A percentile compares a stretch with the other conserved stretches of the same genome.
phyloP scores from a whole-genome alignment of 768 basidiomycete genomes.

The Boletus edulis region DNA sequence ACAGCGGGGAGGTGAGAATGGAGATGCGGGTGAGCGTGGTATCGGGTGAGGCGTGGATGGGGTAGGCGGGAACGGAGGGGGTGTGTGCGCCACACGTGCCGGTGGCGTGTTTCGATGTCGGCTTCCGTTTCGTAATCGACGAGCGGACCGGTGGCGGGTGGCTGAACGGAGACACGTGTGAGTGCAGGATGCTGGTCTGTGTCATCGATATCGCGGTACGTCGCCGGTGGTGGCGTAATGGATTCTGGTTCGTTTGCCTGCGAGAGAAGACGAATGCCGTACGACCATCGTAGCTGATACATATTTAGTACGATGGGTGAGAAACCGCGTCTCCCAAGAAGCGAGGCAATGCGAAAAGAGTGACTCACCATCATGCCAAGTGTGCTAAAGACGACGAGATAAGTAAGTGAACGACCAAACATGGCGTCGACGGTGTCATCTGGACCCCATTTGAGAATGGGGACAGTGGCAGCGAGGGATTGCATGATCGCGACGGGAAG shows the following conservation, averaged over 20 bases:
- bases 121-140: conserved; percentile 9
- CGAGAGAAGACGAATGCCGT: conserved; percentile 80
- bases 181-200: not conserved
- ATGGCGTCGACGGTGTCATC: conserved; percentile 85
- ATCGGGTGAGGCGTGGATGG: not conserved
- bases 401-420: conserved; percentile 87
- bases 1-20: conserved; percentile 21
- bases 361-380: conserved; percentile 88
- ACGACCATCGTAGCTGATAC: conserved; percentile 83
- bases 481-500: conserved; percentile 95
- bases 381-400: conserved; percentile 90
- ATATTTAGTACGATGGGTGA: not conserved
- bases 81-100: not conserved
- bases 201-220: conserved; percentile 11
- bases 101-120: not conserved
- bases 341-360: not conserved
- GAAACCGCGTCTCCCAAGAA: not conserved
- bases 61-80: not conserved
- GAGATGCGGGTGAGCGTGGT: not conserved
- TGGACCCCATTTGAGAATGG: conserved; percentile 74
- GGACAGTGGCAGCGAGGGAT: conserved; percentile 79
- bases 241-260: conserved; percentile 35
- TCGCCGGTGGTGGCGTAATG: not conserved
- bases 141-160: not conserved
- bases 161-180: not conserved